Conservation (phyloP, 495 filamentous ascomycete genomes). For the Penicillium simplicissimum region DNA sequence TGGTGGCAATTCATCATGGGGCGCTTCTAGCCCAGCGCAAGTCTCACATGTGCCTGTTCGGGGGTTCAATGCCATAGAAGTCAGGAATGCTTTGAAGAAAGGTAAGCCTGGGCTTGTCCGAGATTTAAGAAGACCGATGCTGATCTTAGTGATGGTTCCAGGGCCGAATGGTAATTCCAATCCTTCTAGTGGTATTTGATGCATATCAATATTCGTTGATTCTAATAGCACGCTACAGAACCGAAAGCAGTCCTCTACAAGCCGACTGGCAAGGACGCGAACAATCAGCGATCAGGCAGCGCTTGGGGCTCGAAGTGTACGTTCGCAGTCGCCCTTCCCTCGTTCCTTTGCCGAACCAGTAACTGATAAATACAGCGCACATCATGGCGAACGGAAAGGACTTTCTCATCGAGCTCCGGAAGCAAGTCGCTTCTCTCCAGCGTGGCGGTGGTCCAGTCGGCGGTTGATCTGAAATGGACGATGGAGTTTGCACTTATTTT, state of each 20-base stretch:
- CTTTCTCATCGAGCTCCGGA: conserved; percentile 55
- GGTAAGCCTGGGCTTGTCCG: conserved; percentile 23
- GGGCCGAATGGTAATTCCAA: conserved; percentile 31
- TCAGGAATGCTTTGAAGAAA: conserved; percentile 44
- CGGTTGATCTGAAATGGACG: conserved; percentile 32
- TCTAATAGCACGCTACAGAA: conserved; percentile 26
- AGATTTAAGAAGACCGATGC: background rate
- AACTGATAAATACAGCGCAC: conserved; percentile 41
- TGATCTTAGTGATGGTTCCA: conserved; percentile 11
- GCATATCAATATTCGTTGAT: background rate
- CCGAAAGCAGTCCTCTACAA: conserved; percentile 43
- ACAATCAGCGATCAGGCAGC: conserved; percentile 39
- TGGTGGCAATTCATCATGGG: conserved; percentile 35
- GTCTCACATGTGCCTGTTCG: conserved; percentile 49
- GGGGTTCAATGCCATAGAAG: conserved; percentile 50
- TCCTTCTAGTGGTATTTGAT: background rate
- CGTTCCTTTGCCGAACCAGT: background rate
- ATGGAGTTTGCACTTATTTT: conserved; percentile 9
- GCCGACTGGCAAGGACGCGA: conserved; percentile 40
- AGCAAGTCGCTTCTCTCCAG: conserved; percentile 48
- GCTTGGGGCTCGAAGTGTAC: conserved; percentile 55
- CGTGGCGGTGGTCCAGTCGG: conserved; percentile 44
- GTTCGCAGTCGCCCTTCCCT: conserved; percentile 1
- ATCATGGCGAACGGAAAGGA: conserved; percentile 56
- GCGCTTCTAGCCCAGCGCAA: conserved; percentile 29